Evolutionary conservation across 768 basidiomycete genomes (phyloP), one percentile per base, ranked within the genome.

Genomic region (Serendipita sp.): DNA sequence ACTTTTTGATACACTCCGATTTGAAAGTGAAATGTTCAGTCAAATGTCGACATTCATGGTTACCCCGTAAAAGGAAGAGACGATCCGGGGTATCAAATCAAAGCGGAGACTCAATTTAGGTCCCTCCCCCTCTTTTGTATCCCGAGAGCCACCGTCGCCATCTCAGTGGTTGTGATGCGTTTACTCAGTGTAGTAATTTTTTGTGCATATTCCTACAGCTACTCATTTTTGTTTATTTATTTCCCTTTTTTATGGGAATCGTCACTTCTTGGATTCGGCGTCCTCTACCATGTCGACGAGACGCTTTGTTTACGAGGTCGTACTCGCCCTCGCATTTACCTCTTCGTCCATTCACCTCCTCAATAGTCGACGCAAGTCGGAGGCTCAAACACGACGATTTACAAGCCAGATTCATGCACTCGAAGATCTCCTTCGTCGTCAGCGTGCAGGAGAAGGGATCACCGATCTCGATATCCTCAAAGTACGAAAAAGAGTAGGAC

Each of bases 11-110:
- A 78, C 68, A 67, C 77, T 81, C 80, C 28, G 96, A 85, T 74
- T 96, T 98, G 81, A 98, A 98, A 38, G 94, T 98, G 71, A 96
- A 98, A 74, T 98, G 97, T 70, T 98, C 94, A 22, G 95, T 99
- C 72, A 98, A 75, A 76, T 98, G 96, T 56, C 96, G 85, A 72
- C 96, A 99, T 77, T 99, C 96, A 73, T 99, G 96, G 70, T 99
- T 99, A 56, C 96, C 96, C 58, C 96, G 90, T 38, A 99, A 81
- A 42, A 99, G 82, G 79, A 95, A 97, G 41, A 98, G 78, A 28
- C 94, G 96, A 68, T 94, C 85, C 60, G 96, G 96, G 73, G n/a
- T n/a, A n/a, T n/a, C n/a, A 20, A 42, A 11, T 42, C 20, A 20
- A 42, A 42, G 42, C 42, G 42, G 42, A 42, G 42, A 11, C 20